Evolutionary conservation across 2,329 filamentous ascomycete genomes (phyloP).

Genomic region (Drechslerella coelobrocha): DNA sequence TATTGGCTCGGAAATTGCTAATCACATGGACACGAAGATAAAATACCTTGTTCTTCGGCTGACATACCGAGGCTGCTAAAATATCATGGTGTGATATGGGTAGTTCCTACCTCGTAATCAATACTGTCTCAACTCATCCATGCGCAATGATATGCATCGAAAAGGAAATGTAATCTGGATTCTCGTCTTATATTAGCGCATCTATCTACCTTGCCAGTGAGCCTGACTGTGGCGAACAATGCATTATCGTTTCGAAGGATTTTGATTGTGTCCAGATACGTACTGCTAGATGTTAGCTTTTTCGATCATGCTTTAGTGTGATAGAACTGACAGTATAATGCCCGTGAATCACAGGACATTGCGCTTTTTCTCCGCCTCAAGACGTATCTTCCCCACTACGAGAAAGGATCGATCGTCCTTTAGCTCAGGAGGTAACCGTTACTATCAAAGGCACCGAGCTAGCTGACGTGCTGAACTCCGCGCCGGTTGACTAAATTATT

Average conservation of each 20-base stretch:
- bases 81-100: not conserved
- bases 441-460: not conserved
- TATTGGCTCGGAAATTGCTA: constrained; percentile 38
- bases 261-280: not conserved
- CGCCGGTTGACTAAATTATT: not conserved
- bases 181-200: too few relatives aligned
- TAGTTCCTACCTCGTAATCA: too few relatives aligned
- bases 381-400: not conserved
- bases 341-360: not conserved
- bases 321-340: not conserved
- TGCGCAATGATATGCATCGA: not conserved
- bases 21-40: constrained; percentile 46
- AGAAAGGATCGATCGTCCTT: not conserved
- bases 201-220: too few relatives aligned
- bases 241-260: not conserved
- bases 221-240: not conserved
- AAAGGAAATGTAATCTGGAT: not conserved
- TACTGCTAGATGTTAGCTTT: too few relatives aligned
- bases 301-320: too few relatives aligned
- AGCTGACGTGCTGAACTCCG: not conserved
- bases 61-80: constrained; percentile 10
- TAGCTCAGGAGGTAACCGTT: not conserved
- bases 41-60: not conserved
- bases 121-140: not conserved
- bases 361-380: not conserved